Evolutionary conservation across 2,329 filamentous ascomycete genomes (phyloP), one percentile per base, ranked within the genome.

Genomic region (Cercospora beticola): DNA sequence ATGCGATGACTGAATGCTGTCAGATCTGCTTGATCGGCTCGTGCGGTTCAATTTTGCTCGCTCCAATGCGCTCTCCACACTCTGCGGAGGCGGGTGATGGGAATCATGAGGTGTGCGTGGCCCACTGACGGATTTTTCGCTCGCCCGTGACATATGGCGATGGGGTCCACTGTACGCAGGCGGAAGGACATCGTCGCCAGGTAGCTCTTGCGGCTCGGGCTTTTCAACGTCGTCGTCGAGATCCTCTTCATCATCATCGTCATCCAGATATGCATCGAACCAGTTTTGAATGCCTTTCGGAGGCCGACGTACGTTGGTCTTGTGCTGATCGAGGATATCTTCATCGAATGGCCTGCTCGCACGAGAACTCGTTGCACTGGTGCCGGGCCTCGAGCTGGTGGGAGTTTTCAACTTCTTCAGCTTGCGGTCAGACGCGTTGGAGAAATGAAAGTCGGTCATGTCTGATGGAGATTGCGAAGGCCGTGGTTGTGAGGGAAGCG

Each of bases 221-320:
- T 67, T 60, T 60, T 64, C 66, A 5, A 59, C 36, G 31, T 63
- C 68, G 26, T 69, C 67, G 14, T 69, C 66, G 64, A 70, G 67
- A 3, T 77, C 74, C 16, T 69, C 68, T 2, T 68, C 68, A 30
- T 73, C 67, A 23, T 75, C 75, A 5, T 77, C 76, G 5, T 76
- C 75, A 30, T 76, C 74, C 23, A 71, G 52, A 52, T 67, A 75
- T 3, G 79, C 83, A 65, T 85, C 83, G 66, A 85, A 85, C 83
- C 83, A 85, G 68, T 85, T 81, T 68, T 83, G 78, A 30, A 84
- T 82, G 7, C 83, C 83, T 60, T 81, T 82, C 4, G 83, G 83
- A 16, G 83, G 83, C 36, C 82, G 77, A 40, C 82, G 78, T 18
- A 84, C 79, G 66, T 84, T 79, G 28, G 82, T 78, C 74, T 85